Evolutionary conservation across 2,329 filamentous ascomycete genomes (phyloP).

Genomic region (Botrytis hyacinthi): DNA sequence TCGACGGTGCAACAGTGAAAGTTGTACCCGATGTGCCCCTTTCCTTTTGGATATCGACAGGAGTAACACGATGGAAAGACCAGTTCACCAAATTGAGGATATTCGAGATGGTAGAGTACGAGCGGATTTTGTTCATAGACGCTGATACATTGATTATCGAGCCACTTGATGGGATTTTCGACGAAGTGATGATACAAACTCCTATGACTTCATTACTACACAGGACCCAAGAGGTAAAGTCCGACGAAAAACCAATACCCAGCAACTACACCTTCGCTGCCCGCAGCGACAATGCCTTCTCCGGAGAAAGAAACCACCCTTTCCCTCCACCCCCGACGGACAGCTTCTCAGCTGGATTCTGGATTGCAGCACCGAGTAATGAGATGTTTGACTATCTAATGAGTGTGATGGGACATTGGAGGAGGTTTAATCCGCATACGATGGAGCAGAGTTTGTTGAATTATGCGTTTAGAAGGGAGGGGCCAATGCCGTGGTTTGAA

Average conservation of each 20-base stretch:
- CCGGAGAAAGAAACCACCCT: conserved; percentile 39
- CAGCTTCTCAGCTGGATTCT: conserved; percentile 26
- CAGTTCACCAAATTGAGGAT: conserved; percentile 46
- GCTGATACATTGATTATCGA: conserved; percentile 43
- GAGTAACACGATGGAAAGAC: conserved; percentile 43
- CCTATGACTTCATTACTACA: conserved; percentile 29
- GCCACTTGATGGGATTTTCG: conserved; percentile 43
- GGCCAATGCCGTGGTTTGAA: conserved; percentile 45
- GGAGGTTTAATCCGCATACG: conserved; percentile 41
- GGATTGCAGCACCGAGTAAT: conserved; percentile 41
- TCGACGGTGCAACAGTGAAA: conserved; percentile 39
- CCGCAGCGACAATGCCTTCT: conserved; percentile 40
- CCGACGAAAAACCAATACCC: conserved; percentile 38
- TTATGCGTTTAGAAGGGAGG: conserved; percentile 43
- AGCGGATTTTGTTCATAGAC: conserved; percentile 46
- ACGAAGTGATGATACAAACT: conserved; percentile 32
- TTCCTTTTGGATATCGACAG: conserved; percentile 41
- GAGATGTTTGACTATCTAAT: conserved; percentile 43
- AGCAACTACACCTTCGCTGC: conserved; percentile 40
- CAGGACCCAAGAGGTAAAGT: conserved; percentile 26
- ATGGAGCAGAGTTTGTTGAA: conserved; percentile 47
- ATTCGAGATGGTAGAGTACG: conserved; percentile 44
- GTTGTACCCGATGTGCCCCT: conserved; percentile 40
- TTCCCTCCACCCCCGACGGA: conserved; percentile 40
- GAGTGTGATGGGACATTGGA: conserved; percentile 39